phyloP scores from a whole-genome alignment of 2,329 filamentous ascomycete species.

The Penicillium vulpinum region DNA sequence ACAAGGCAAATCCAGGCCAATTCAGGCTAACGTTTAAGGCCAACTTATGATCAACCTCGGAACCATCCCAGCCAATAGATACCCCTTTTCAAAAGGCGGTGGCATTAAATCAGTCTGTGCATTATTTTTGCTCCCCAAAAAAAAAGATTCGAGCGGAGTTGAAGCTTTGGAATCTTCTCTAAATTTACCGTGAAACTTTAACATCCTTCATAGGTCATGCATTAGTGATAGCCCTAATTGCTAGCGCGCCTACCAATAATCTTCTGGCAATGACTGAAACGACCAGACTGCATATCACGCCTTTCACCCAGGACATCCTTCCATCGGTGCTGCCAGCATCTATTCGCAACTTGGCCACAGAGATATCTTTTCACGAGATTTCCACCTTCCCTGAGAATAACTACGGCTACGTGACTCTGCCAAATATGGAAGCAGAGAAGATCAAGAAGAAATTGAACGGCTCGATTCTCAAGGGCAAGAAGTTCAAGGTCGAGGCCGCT shows the following conservation, averaged over 20 bases:
- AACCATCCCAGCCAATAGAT: not conserved
- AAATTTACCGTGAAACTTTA: not conserved
- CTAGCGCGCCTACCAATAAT: not conserved
- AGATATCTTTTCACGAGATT: constrained; percentile 84
- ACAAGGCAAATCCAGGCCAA: not conserved
- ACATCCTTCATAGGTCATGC: not conserved
- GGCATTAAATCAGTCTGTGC: constrained; percentile 3
- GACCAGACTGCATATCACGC: constrained; percentile 79
- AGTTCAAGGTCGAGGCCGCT: constrained; percentile 81
- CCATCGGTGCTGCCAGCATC: constrained; percentile 69
- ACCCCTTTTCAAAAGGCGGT: not conserved
- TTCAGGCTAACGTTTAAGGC: not conserved
- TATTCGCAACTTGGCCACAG: constrained; percentile 65
- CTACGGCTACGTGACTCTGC: constrained; percentile 88
- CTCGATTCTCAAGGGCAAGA: constrained; percentile 76
- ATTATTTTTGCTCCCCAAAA: constrained; percentile 3
- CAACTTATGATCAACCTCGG: not conserved
- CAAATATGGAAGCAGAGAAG: constrained; percentile 79
- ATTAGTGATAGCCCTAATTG: not conserved
- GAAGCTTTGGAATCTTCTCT: not conserved
- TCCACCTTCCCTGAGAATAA: constrained; percentile 85
- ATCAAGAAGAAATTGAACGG: constrained; percentile 89
- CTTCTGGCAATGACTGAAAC: constrained; percentile 33
- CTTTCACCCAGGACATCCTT: constrained; percentile 74
- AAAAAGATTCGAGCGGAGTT: not conserved